A percentile compares a stretch with the other conserved stretches of the same genome.
Evolutionary conservation across 257 asterid genomes (phyloP).

Genomic region (Avicennia marina): DNA sequence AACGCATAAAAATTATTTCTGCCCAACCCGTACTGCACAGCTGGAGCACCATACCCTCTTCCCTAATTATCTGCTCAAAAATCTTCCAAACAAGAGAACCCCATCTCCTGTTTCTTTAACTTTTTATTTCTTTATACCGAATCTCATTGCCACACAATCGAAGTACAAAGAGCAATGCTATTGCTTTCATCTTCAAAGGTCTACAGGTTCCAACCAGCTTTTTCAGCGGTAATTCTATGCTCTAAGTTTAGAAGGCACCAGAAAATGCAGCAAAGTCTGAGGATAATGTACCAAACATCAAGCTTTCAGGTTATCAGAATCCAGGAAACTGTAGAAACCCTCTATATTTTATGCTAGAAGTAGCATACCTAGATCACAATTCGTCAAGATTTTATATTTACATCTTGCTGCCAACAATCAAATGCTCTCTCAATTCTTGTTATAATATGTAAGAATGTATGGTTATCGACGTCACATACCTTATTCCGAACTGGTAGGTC

Average conservation of each 20-base stretch:
- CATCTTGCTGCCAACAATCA: constrained; percentile 4
- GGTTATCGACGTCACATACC: constrained; percentile 27
- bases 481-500: constrained; percentile 21
- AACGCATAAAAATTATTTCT: constrained; percentile 20
- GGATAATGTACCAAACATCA: constrained; percentile 8
- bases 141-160: constrained; percentile 16
- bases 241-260: constrained; percentile 6
- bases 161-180: neutral
- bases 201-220: constrained; percentile 17
- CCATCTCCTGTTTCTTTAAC: constrained; percentile 9
- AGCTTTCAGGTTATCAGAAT: constrained; percentile 13
- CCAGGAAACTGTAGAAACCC: constrained; percentile 1
- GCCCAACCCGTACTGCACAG: constrained; percentile 31
- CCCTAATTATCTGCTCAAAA: constrained; percentile 18
- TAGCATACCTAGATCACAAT: constrained; percentile 8
- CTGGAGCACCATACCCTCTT: constrained; percentile 33
- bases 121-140: constrained; percentile 8
- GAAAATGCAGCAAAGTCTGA: neutral
- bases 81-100: constrained; percentile 17
- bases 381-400: constrained; percentile 17
- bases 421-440: neutral
- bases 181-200: constrained; percentile 23
- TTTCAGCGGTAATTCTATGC: constrained; percentile 20
- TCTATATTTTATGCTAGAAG: constrained; percentile 47
- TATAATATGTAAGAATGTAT: constrained; percentile 4